Base-by-base conservation (phyloP, 495 filamentous ascomycete species). In the Mytilinidion resinicola region DNA sequence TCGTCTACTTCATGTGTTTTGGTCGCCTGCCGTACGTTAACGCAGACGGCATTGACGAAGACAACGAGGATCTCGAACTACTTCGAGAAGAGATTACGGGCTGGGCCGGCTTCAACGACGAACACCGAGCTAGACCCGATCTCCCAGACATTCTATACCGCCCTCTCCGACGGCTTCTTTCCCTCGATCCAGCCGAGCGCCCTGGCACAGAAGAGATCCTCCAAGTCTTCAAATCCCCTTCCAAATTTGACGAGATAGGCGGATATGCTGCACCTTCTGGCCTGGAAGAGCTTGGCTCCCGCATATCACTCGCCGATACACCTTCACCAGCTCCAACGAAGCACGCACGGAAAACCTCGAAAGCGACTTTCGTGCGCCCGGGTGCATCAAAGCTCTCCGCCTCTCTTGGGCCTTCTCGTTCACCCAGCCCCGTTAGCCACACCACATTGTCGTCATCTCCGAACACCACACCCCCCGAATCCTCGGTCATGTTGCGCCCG, bases 1-100 rank as follows among this genome's bases (percentile, higher is more conserved):
- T 97, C 44, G 80, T 98, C 4, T 95, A 97, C 71, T 97, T 97
- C 63, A 83, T 97, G 73, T 97, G 95, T 69, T 98, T 97, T 69
- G 89, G 88, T 0, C 80, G 88, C 8, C 80, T 97, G 2, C 93
- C 93, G 1, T 98, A 97, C 67, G 74, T 65, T 21, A 86, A 85
- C 66, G 92, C 91, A 35, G 90, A 96, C 63, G 74, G 84, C 19
- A 77, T 95, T 38, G 80, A 95, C 58, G 93, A 98, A 71, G 95
- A 97, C 64, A 81, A 88, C 47, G 95, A 97, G 67, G 91, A 98
- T 58, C 78, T 96, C n/a, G 91, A 96, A 60, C 76, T 82, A 54
- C 82, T 98, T 17, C 83, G 91, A 44, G 87, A 79, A 8, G 93
- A 98, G 70, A 96, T 98, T 53, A 82, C 82, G 19, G 77, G 82